Evolutionary conservation across 139 green algal species (phyloP), one percentile per base, ranked within the genome.

Genomic region (Chlamydomonas sp.): DNA sequence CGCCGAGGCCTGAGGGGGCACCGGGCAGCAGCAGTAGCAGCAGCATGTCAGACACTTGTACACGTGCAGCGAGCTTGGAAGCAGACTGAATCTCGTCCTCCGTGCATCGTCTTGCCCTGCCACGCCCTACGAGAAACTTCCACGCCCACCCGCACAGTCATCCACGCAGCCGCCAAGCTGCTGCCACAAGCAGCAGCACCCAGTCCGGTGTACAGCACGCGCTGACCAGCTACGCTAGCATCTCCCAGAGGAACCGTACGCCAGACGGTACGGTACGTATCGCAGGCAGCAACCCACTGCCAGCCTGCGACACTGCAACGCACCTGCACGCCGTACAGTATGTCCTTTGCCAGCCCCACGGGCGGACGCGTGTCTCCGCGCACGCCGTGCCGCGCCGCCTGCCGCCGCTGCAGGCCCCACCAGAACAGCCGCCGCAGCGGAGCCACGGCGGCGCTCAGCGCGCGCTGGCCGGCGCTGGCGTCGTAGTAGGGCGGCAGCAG

Each of bases 341-440:
- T 81, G 83, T 87, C 83, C n/a, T 69, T 20, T 72, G 66, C 3
- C 5, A 87, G 4, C n/a, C 16, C 66, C 10, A 87, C 71, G 12
- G 83, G 83, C 81, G 81, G 81, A 59, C 20, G 59, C 69, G 69
- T 79, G 9, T 18, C 59, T 20, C 59, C 69, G 18, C 60, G 59
- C 20, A 86, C 8, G 1, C 81, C 81, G 81, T 86, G 73, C 81
- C 69, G 60, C 59, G 31, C 31, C 58, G 58, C 60, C 81, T 79
- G 61, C 58, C 81, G 81, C 59, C 81, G 81, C 81, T 86, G 18
- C 81, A 86, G 61, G 59, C 68, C 69, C 81, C 81, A 86, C 81
- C 81, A 86, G 68, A 86, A 79, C 58, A 86, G 61, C 68, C 81
- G 81, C 81, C 81, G 81, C 81, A 86, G 81, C 81, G 81, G 81